Percentiles rank a stretch among this genome's conserved stretches.
Evolutionary conservation across 495 filamentous ascomycete genomes (phyloP).

Genomic region (Penicillium silybi): DNA sequence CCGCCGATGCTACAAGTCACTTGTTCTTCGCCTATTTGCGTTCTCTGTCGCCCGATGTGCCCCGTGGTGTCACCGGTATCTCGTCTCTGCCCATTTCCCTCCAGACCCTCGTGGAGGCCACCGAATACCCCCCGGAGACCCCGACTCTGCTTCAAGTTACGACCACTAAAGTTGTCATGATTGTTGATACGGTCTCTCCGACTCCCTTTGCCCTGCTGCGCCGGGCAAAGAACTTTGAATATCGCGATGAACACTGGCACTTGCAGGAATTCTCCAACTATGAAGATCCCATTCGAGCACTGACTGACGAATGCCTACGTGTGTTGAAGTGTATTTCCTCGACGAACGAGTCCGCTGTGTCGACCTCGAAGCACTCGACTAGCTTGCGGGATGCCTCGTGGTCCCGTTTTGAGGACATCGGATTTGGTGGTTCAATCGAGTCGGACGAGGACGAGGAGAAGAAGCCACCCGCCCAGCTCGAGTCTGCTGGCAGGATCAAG

Average conservation of each 20-base stretch:
- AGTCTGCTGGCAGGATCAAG: slow-evolving; percentile 39
- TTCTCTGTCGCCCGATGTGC: slow-evolving; percentile 75
- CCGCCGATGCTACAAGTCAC: slow-evolving; percentile 93
- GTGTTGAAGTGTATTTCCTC: slow-evolving; percentile 86
- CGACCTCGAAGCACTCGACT: slow-evolving; percentile 63
- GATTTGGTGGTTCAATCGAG: slow-evolving; percentile 76
- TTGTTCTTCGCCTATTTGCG: slow-evolving; percentile 96
- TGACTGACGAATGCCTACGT: slow-evolving; percentile 90
- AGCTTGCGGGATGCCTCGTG: slow-evolving; percentile 81
- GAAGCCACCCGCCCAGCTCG: slow-evolving; percentile 27
- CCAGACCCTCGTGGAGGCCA: slow-evolving; percentile 83
- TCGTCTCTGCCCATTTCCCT: slow-evolving; percentile 83
- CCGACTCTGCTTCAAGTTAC: slow-evolving; percentile 72
- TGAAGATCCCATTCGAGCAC: slow-evolving; percentile 80
- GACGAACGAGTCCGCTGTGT: slow-evolving; percentile 74
- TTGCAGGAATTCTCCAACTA: slow-evolving; percentile 79
- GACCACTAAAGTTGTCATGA: slow-evolving; percentile 91
- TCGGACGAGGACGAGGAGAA: slow-evolving; percentile 61
- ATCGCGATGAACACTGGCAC: slow-evolving; percentile 79
- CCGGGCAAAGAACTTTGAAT: slow-evolving; percentile 91
- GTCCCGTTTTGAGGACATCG: slow-evolving; percentile 95
- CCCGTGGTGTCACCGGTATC: slow-evolving; percentile 66
- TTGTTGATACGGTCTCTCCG: slow-evolving; percentile 91
- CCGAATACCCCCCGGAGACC: slow-evolving; percentile 87
- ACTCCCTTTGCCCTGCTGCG: slow-evolving; percentile 90